Conservation (phyloP, 2,329 filamentous ascomycete genomes). For the Paraphaeosphaeria minitans region DNA sequence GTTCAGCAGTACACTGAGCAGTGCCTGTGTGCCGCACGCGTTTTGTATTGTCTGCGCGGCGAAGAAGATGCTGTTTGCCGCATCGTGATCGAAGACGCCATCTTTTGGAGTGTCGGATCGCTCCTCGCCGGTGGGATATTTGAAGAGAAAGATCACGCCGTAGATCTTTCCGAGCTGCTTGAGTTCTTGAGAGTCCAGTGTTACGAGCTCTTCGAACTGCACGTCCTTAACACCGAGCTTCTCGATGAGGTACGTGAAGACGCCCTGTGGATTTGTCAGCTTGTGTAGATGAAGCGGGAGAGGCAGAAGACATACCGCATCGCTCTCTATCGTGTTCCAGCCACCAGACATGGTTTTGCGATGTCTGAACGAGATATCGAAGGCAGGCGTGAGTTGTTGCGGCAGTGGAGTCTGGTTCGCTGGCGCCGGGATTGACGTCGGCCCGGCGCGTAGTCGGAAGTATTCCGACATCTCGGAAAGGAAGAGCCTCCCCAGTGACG, state of each 20-base stretch:
- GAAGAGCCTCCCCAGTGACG: neutral
- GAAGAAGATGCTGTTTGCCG: slow-evolving; percentile 84
- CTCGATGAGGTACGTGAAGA: slow-evolving; percentile 96
- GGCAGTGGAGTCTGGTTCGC: slow-evolving; percentile 2
- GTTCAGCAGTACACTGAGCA: slow-evolving; percentile 90
- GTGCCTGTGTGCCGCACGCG: slow-evolving; percentile 93
- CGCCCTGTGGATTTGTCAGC: slow-evolving; percentile 65
- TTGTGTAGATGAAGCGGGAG: neutral
- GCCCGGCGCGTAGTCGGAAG: slow-evolving; percentile 8
- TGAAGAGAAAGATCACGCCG: slow-evolving; percentile 99
- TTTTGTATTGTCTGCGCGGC: slow-evolving; percentile 98
- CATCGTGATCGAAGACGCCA: slow-evolving; percentile 77
- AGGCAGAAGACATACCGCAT: slow-evolving; percentile 71
- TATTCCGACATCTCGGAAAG: slow-evolving; percentile 8
- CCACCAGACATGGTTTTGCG: slow-evolving; percentile 60
- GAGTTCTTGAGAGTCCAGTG: slow-evolving; percentile 78
- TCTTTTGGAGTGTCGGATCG: slow-evolving; percentile 72
- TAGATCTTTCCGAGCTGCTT: slow-evolving; percentile 69
- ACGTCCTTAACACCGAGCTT: slow-evolving; percentile 89
- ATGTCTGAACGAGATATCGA: neutral
- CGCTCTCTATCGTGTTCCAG: slow-evolving; percentile 98
- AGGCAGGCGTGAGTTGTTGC: neutral
- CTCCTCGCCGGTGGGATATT: slow-evolving; percentile 78
- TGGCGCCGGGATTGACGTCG: slow-evolving; percentile 10
- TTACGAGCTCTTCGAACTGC: slow-evolving; percentile 95